These are phyloP conservation scores for Rutstroemia sp. DNA, from an alignment of 2,329 filamentous ascomycete genomes.

Conservation along the genomic window DNA sequence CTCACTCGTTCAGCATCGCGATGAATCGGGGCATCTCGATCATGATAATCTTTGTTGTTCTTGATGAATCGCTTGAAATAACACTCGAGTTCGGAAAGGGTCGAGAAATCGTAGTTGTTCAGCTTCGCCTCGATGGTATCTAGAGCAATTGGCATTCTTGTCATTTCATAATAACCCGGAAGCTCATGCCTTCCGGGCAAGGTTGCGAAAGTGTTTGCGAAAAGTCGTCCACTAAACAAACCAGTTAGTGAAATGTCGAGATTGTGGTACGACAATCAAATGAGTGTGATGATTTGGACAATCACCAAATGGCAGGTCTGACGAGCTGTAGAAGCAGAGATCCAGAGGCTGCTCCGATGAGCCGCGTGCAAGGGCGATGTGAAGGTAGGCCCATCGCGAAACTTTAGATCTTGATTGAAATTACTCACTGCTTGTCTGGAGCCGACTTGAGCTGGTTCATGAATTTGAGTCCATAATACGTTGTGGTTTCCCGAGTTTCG, in stretches of 20 bases:
- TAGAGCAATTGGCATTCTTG: constrained; percentile 71
- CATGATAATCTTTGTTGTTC: constrained; percentile 81
- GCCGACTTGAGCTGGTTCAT: constrained; percentile 68
- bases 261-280: background rate
- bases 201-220: constrained; percentile 68
- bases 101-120: constrained; percentile 58
- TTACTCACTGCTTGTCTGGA: constrained; percentile 70
- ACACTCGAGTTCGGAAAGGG: constrained; percentile 68
- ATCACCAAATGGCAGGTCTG: background rate
- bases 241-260: constrained; percentile 6
- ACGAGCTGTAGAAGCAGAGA: background rate
- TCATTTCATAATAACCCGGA: constrained; percentile 70
- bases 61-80: constrained; percentile 83
- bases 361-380: background rate
- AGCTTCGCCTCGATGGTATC: constrained; percentile 71
- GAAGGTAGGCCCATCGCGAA: background rate
- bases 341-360: background rate
- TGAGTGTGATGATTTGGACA: background rate
- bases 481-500: constrained; percentile 63
- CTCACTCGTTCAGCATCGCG: constrained; percentile 81
- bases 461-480: constrained; percentile 63
- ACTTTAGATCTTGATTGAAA: background rate
- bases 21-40: constrained; percentile 63
- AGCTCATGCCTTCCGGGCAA: constrained; percentile 58
- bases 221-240: constrained; percentile 55